phyloP scores from a whole-genome alignment of 306 rosid species.

The Argentina anserina region DNA sequence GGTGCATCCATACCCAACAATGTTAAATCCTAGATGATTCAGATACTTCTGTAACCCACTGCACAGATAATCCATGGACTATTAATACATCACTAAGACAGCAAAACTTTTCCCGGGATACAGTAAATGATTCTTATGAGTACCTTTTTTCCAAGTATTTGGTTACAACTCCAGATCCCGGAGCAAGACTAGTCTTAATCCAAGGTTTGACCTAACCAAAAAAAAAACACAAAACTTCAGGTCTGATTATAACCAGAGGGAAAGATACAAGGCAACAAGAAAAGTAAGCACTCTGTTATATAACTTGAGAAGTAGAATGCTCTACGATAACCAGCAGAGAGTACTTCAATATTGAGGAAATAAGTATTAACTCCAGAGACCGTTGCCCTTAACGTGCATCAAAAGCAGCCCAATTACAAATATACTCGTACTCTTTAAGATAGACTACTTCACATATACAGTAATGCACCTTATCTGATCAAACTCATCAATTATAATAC shows the following conservation, averaged over 20 bases:
- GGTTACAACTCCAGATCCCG: constrained; percentile 96
- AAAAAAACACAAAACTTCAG: constrained; percentile 5
- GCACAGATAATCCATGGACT: constrained; percentile 16
- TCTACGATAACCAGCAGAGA: background rate
- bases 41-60: constrained; percentile 91
- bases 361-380: background rate
- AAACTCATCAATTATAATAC: background rate
- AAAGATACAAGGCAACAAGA: background rate
- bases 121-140: constrained; percentile 16
- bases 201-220: constrained; percentile 92
- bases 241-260: background rate
- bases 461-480: background rate
- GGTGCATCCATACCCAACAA: constrained; percentile 97
- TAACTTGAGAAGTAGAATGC: background rate
- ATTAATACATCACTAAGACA: constrained; percentile 13
- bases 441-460: background rate
- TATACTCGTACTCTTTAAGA: background rate
- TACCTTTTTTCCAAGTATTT: constrained; percentile 85
- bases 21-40: constrained; percentile 83
- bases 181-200: constrained; percentile 98
- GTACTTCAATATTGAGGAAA: background rate
- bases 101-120: background rate
- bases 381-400: background rate
- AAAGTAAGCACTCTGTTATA: background rate
- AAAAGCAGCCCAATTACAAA: background rate